Conservation (phyloP, 768 basidiomycete species). For the Pisolithus orientalis region DNA sequence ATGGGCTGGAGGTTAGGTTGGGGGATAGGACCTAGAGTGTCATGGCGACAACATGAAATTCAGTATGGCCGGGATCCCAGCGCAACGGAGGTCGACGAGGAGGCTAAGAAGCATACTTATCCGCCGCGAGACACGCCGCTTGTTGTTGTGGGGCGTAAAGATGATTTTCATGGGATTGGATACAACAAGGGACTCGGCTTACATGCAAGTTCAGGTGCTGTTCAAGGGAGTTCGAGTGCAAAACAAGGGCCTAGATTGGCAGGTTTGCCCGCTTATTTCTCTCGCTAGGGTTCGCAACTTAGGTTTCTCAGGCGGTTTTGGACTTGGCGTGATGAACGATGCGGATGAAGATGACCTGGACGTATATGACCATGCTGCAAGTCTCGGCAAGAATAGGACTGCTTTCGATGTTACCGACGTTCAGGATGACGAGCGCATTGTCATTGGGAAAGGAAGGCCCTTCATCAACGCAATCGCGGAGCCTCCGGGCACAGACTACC, state of each 20-base stretch:
- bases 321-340: conserved; percentile 84
- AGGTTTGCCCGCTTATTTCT: conserved; percentile 31
- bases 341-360: conserved; percentile 92
- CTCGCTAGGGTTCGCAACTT: background rate
- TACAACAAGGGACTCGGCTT: conserved; percentile 62
- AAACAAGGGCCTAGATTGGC: conserved; percentile 49
- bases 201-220: conserved; percentile 48
- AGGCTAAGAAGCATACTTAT: conserved; percentile 82
- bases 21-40: conserved; percentile 87
- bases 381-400: conserved; percentile 38
- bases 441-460: conserved; percentile 30
- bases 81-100: conserved; percentile 58
- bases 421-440: conserved; percentile 56
- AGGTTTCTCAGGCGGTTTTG: conserved; percentile 66
- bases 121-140: conserved; percentile 76
- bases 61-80: conserved; percentile 52
- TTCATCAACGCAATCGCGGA: conserved; percentile 8
- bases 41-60: conserved; percentile 63
- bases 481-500: background rate
- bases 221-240: conserved; percentile 14
- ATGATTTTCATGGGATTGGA: conserved; percentile 77
- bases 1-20: conserved; percentile 95
- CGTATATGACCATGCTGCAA: conserved; percentile 54
- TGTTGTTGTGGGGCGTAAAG: conserved; percentile 58
- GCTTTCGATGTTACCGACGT: conserved; percentile 62